Evolutionary conservation across 371 early-diverging fungal species (phyloP).

Genomic region (Mucor velutinosus): DNA sequence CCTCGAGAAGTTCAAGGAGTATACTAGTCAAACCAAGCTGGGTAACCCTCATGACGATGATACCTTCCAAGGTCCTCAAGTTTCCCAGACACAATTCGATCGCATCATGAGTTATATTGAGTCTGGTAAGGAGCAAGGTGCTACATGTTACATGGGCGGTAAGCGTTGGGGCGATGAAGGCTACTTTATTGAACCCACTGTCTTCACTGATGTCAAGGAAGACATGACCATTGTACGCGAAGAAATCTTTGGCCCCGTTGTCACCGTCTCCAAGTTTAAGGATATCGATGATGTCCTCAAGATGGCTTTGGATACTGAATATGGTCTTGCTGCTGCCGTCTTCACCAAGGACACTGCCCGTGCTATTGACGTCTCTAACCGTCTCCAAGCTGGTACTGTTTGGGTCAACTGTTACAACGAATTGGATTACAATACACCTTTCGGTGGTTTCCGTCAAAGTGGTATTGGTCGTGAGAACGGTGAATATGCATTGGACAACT

Average conservation of each 20-base stretch:
- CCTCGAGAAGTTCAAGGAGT: conserved; percentile 60
- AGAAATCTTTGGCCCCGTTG: conserved; percentile 85
- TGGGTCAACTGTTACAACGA: conserved; percentile 54
- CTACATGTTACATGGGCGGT: conserved; percentile 51
- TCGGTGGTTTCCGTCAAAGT: conserved; percentile 87
- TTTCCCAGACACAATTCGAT: conserved; percentile 78
- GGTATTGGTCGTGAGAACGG: conserved; percentile 86
- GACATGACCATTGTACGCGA: conserved; percentile 67
- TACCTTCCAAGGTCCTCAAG: conserved; percentile 74
- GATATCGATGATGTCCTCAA: conserved; percentile 71
- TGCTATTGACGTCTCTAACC: conserved; percentile 69
- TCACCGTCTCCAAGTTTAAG: conserved; percentile 66
- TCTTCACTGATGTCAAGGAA: conserved; percentile 48
- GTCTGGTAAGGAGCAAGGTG: conserved; percentile 52
- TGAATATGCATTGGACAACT: conserved; percentile 74
- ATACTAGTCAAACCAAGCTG: conserved; percentile 57
- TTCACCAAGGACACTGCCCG: conserved; percentile 73
- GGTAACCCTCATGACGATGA: conserved; percentile 61
- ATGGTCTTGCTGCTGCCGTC: conserved; percentile 85
- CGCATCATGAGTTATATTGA: conserved; percentile 63
- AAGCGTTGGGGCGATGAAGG: conserved; percentile 51
- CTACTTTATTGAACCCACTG: conserved; percentile 55
- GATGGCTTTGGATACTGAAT: conserved; percentile 69
- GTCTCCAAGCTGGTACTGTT: conserved; percentile 67
- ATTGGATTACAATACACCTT: conserved; percentile 56